Evolutionary conservation across 257 asterid species (phyloP), one percentile per base, ranked within the genome.

Genomic region (Gardenia jasminoides): DNA sequence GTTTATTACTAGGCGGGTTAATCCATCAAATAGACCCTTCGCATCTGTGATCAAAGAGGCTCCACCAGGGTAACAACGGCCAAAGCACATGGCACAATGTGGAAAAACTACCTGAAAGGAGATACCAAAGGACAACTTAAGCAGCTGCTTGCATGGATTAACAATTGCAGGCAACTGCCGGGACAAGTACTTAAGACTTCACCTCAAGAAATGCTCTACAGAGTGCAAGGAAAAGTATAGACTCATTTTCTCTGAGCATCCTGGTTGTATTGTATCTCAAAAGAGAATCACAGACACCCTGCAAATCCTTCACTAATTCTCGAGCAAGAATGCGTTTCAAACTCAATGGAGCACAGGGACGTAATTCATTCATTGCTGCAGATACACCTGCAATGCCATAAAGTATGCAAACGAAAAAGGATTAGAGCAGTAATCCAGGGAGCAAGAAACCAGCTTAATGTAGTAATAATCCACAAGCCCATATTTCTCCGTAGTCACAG

Each of bases 351-450:
- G 99, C 97, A 74, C 99, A 93, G 17, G 97, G 98, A 22, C 98
- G 97, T 64, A 96, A 86, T 67, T 96, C 99, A 82, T 96, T 96
- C 98, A 96, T 90, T 70, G 99, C 97, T 30, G 94, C 95, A 72
- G 97, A 92, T 82, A 96, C 94, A 82, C 99, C 99, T 96, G 91
- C 50, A 61, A 74, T 10, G 46, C 9, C 7, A 68, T 62, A 6
- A 43, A 77, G 15, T 10, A 8, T n/a, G 17, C 33, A 15, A 46
- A 46, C 31, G n/a, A 24, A 36, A 39, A 50, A 41, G 36, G 33
- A 28, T 26, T 30, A 67, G 41, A 58, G 54, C 41, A 75, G 39
- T 19, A 26, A 66, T 9, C 36, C 26, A 47, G 24, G 44, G 17
- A 44, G 8, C 43, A 28, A 4, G 1, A 22, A 26, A 31, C 31